A percentile compares a stretch with the other conserved stretches of the same genome.
Conservation (phyloP, 768 basidiomycete genomes). For the Russula vinacea region DNA sequence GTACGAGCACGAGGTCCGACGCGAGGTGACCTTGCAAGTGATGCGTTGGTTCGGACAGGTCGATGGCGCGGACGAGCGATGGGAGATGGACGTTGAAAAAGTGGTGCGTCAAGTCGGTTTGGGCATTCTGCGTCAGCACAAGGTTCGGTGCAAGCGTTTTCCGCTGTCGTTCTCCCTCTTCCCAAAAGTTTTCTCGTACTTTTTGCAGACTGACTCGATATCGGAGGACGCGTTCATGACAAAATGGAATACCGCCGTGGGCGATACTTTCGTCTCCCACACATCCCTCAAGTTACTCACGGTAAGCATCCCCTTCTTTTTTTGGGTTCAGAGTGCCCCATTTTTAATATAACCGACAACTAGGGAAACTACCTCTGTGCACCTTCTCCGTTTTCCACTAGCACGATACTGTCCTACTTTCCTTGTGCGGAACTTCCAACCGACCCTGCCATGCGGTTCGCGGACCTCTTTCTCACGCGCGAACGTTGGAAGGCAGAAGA, state of each 20-base stretch:
- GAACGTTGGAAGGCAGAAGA: slow-evolving; percentile 75
- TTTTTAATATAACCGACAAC: neutral
- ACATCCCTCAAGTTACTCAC: slow-evolving; percentile 67
- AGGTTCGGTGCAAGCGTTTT: slow-evolving; percentile 39
- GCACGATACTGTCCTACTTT: slow-evolving; percentile 60
- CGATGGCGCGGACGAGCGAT: slow-evolving; percentile 39
- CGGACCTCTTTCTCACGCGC: slow-evolving; percentile 82
- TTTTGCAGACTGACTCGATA: slow-evolving; percentile 56
- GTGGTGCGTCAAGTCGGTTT: slow-evolving; percentile 75
- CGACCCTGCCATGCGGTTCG: slow-evolving; percentile 77
- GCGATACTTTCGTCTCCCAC: slow-evolving; percentile 66
- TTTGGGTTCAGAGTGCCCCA: neutral
- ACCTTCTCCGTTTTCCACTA: slow-evolving; percentile 39
- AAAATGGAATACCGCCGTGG: slow-evolving; percentile 71
- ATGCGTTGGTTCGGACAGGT: slow-evolving; percentile 81
- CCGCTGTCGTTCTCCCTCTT: neutral
- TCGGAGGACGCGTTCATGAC: slow-evolving; percentile 52
- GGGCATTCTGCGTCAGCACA: slow-evolving; percentile 62
- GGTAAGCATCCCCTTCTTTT: slow-evolving; percentile 47
- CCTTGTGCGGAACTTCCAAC: slow-evolving; percentile 69
- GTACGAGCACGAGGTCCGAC: slow-evolving; percentile 68
- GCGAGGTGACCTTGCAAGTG: slow-evolving; percentile 60
- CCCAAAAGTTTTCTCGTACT: neutral
- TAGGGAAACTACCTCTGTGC: slow-evolving; percentile 74
- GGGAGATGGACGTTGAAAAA: slow-evolving; percentile 61